Percentiles rank a stretch among this genome's conserved stretches.
These are phyloP conservation scores for Bretziella fagacearum DNA, from an alignment of 2,329 filamentous ascomycete genomes.

Conservation along the genomic window DNA sequence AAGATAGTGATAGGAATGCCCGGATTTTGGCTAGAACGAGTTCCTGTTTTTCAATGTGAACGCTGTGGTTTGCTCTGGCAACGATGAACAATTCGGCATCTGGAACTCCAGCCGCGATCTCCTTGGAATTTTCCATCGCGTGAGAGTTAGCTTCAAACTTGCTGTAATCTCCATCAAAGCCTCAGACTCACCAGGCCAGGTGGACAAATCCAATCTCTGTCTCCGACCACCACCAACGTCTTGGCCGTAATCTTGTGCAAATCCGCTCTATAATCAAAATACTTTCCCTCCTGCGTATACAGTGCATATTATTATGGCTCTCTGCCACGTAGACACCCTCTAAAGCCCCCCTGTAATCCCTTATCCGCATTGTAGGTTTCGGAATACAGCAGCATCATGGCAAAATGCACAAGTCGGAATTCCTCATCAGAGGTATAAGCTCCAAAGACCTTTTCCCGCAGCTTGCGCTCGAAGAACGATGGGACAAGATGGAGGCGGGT, in stretches of 20 bases:
- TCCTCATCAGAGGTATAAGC: slow-evolving; percentile 23
- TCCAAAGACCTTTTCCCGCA: slow-evolving; percentile 24
- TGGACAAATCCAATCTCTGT: slow-evolving; percentile 26
- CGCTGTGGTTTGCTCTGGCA: slow-evolving; percentile 22
- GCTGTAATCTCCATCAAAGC: background rate
- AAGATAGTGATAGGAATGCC: slow-evolving; percentile 9
- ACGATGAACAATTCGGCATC: slow-evolving; percentile 20
- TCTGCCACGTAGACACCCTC: slow-evolving; percentile 22
- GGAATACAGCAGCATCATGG: slow-evolving; percentile 23
- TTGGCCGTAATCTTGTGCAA: slow-evolving; percentile 21
- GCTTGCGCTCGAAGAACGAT: slow-evolving; percentile 23
- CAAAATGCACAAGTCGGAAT: slow-evolving; percentile 24
- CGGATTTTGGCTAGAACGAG: slow-evolving; percentile 19
- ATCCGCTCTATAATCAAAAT: slow-evolving; percentile 23
- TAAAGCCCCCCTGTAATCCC: slow-evolving; percentile 20
- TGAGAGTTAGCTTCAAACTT: background rate
- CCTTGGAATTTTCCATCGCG: background rate
- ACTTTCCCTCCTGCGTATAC: slow-evolving; percentile 23
- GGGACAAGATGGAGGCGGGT: slow-evolving; percentile 21
- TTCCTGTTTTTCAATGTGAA: slow-evolving; percentile 22
- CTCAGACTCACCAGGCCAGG: slow-evolving; percentile 20
- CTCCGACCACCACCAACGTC: slow-evolving; percentile 24
- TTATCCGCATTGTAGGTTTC: slow-evolving; percentile 22
- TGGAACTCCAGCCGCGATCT: slow-evolving; percentile 16
- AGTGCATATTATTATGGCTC: slow-evolving; percentile 24